phyloP scores from a whole-genome alignment of 176 grass and related monocot genomes.

The Typha latifolia region DNA sequence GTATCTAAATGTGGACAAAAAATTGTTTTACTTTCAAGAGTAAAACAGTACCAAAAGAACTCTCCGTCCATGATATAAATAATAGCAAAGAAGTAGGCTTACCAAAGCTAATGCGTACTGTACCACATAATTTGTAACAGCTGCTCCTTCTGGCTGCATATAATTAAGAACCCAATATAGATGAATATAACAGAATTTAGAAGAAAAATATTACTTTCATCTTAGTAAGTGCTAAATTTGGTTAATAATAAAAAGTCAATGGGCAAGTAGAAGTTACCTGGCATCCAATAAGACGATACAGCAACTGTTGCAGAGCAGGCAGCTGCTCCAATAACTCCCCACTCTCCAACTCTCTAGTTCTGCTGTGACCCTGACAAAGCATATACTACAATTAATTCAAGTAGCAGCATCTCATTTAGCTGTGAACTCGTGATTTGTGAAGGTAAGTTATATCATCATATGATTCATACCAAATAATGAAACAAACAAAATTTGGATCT shows the following conservation, averaged over 20 bases:
- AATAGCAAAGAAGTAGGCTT: conserved; percentile 13
- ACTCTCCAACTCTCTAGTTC: conserved; percentile 72
- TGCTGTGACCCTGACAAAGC: conserved; percentile 58
- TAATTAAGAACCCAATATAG: conserved; percentile 20
- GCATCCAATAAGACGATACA: conserved; percentile 89
- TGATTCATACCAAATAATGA: background rate
- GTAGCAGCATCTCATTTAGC: background rate
- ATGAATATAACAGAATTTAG: conserved; percentile 5
- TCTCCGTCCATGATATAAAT: background rate
- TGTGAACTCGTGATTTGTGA: no score
- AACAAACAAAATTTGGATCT: conserved; percentile 6
- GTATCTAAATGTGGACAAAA: no score
- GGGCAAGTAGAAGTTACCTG: conserved; percentile 38
- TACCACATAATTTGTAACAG: conserved; percentile 72
- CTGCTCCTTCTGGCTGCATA: conserved; percentile 73
- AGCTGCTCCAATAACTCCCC: conserved; percentile 79
- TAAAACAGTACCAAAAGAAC: no score
- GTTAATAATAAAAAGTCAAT: background rate
- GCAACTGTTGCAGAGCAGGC: conserved; percentile 78
- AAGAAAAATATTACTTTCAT: background rate
- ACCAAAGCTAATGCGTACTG: conserved; percentile 87
- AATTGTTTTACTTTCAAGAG: no score
- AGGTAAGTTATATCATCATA: no score
- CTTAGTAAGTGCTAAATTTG: background rate
- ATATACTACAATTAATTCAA: conserved; percentile 3